Conservation (phyloP, 805 yeast genomes). For the Saccharomyces kudriavzevii region DNA sequence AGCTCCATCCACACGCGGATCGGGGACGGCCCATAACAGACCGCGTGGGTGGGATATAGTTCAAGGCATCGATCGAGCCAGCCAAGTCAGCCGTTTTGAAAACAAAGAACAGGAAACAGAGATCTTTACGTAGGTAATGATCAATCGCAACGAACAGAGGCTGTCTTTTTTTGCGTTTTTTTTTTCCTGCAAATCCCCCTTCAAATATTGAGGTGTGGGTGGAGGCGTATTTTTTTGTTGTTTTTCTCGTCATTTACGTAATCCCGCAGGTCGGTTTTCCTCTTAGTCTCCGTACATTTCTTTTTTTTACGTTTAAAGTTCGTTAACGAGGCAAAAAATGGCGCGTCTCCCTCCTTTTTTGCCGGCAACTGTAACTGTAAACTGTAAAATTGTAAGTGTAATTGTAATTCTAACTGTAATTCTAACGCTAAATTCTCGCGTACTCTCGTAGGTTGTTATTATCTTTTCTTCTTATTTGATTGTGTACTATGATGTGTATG, state of each 20-base stretch:
- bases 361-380: neutral
- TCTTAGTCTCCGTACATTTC: neutral
- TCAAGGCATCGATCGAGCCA: neutral
- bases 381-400: neutral
- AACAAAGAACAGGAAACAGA: neutral
- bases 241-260: neutral
- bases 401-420: neutral
- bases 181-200: neutral
- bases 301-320: neutral
- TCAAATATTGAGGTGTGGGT: neutral
- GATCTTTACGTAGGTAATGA: neutral
- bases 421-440: neutral
- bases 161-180: neutral
- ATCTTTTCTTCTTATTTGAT: neutral
- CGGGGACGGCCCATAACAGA: neutral
- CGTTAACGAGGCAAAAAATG: neutral
- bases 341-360: neutral
- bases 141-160: neutral
- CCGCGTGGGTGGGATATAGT: neutral
- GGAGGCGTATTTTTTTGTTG: neutral
- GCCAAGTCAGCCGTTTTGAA: neutral
- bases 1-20: neutral
- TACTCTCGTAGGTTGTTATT: neutral
- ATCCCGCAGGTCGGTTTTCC: neutral
- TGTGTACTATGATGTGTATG: neutral